Evolutionary conservation across 768 basidiomycete genomes (phyloP).

Genomic region (Tricholoma furcatifolium): DNA sequence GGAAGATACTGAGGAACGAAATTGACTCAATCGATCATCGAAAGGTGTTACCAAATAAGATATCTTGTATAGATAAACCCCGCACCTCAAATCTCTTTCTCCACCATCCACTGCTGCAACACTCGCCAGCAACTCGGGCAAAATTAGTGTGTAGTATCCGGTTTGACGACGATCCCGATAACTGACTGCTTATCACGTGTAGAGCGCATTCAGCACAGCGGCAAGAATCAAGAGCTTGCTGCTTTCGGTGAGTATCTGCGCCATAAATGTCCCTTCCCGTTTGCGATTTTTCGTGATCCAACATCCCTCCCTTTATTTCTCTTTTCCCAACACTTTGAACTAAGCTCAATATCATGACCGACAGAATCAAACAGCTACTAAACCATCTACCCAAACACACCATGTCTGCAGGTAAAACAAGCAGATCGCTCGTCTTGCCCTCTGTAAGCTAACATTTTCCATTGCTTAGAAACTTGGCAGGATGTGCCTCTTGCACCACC

Average conservation of each 20-base stretch:
- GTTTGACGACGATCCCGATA: background rate
- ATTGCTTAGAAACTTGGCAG: slow-evolving; percentile 64
- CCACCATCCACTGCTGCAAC: background rate
- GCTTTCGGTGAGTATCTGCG: slow-evolving; percentile 8
- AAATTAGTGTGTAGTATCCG: background rate
- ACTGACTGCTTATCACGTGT: slow-evolving; percentile 16
- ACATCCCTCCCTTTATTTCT: background rate
- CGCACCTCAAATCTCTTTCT: slow-evolving; percentile 6
- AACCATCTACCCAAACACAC: slow-evolving; percentile 45
- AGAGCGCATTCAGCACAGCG: background rate
- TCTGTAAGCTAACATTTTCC: slow-evolving; percentile 5
- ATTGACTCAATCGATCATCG: background rate
- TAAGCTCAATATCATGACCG: slow-evolving; percentile 38
- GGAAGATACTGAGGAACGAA: background rate
- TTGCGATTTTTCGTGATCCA: background rate
- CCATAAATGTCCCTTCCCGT: slow-evolving; percentile 5
- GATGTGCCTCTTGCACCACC: slow-evolving; percentile 80
- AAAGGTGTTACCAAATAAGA: background rate
- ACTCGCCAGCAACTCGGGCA: no score
- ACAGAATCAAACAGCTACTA: slow-evolving; percentile 59
- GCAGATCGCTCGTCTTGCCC: background rate
- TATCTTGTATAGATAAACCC: background rate
- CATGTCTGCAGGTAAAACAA: slow-evolving; percentile 55
- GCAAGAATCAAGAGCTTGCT: slow-evolving; percentile 10
- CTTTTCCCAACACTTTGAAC: slow-evolving; percentile 5